These are phyloP conservation scores for Colletotrichum cuscutae DNA, from an alignment of 2,329 filamentous ascomycete species.

Conservation along the genomic window DNA sequence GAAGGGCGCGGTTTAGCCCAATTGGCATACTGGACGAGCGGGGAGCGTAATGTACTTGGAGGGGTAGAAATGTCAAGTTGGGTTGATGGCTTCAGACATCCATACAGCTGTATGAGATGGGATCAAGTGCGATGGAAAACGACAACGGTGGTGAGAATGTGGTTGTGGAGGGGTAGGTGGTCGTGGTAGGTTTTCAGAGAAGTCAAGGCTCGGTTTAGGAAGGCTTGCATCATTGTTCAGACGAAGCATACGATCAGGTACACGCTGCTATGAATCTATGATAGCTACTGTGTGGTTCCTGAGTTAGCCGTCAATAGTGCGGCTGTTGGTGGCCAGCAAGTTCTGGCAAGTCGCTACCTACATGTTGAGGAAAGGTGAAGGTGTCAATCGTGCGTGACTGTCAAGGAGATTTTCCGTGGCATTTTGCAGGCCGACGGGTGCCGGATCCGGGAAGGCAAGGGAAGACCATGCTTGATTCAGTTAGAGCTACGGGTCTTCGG, in stretches of 20 bases:
- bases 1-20: neutral
- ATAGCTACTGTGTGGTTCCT: neutral
- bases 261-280: no score
- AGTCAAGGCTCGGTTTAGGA: no score
- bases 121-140: neutral
- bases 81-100: neutral
- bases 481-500: conserved; percentile 11
- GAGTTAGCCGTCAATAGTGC: neutral
- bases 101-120: neutral
- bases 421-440: neutral
- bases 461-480: conserved; percentile 16
- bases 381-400: neutral
- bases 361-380: neutral
- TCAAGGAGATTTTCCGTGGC: neutral
- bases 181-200: no score
- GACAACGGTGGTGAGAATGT: neutral
- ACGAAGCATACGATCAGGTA: no score
- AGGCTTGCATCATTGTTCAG: no score
- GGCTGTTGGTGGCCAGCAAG: neutral
- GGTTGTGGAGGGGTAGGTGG: neutral
- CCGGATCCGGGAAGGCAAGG: conserved; percentile 22
- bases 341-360: neutral
- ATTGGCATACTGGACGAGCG: neutral
- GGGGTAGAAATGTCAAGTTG: neutral
- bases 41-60: neutral